These are phyloP conservation scores for Thelonectria rubi DNA, from an alignment of 2,329 filamentous ascomycete species.

Conservation along the genomic window DNA sequence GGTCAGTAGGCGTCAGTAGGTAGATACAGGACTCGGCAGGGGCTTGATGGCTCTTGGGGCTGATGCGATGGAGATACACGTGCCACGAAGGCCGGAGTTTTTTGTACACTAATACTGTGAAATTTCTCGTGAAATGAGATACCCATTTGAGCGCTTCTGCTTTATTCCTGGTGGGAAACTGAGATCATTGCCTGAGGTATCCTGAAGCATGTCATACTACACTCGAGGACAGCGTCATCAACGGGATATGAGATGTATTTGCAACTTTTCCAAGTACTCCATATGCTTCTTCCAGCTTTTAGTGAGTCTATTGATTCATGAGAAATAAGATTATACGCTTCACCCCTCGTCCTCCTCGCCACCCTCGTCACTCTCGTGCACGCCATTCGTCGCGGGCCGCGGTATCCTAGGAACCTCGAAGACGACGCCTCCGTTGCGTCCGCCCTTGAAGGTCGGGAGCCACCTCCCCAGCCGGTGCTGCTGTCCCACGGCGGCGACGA, in stretches of 20 bases:
- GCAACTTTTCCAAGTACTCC: slow-evolving; percentile 9
- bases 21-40: neutral
- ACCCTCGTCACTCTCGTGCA: slow-evolving; percentile 40
- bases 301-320: slow-evolving; percentile 38
- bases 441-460: slow-evolving; percentile 67
- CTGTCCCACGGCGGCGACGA: slow-evolving; percentile 86
- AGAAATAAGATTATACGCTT: slow-evolving; percentile 36
- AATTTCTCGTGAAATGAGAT: neutral
- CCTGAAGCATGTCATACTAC: neutral
- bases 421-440: slow-evolving; percentile 84
- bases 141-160: neutral
- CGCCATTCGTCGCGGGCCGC: slow-evolving; percentile 47
- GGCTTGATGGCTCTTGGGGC: neutral
- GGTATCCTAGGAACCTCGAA: slow-evolving; percentile 76
- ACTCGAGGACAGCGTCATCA: neutral
- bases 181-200: too few relatives aligned
- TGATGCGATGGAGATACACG: neutral
- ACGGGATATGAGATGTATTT: slow-evolving; percentile 1
- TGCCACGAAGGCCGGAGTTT: neutral
- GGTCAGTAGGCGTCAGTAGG: neutral
- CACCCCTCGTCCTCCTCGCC: slow-evolving; percentile 38
- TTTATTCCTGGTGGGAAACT: too few relatives aligned
- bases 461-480: slow-evolving; percentile 88
- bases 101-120: neutral
- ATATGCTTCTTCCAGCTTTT: slow-evolving; percentile 14